A percentile compares a stretch with the other conserved stretches of the same genome.
Evolutionary conservation across 2,329 filamentous ascomycete genomes (phyloP).

Genomic region (Fonsecaea pedrosoi): DNA sequence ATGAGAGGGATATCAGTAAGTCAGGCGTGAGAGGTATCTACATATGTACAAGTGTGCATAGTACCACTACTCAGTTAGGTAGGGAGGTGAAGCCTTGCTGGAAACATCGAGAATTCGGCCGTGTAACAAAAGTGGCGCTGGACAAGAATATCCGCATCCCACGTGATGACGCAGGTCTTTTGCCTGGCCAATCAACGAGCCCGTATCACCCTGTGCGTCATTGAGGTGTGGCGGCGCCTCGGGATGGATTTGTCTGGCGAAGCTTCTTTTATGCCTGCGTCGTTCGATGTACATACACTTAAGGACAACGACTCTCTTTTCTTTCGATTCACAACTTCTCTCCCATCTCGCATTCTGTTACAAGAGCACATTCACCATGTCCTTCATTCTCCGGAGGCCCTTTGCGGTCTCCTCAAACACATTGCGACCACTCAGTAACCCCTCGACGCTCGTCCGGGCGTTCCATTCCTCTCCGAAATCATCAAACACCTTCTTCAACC

Average conservation of each 20-base stretch:
- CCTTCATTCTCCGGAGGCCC: conserved; percentile 68
- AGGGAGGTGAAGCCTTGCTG: conserved; percentile 4
- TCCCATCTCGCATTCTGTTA: background rate
- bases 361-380: conserved; percentile 55
- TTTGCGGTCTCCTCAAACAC: conserved; percentile 65
- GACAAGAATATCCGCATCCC: conserved; percentile 6
- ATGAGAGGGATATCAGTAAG: no score
- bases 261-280: conserved; percentile 21
- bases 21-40: no score
- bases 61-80: background rate
- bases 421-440: conserved; percentile 62
- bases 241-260: conserved; percentile 8
- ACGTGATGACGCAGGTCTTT: background rate
- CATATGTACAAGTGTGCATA: background rate
- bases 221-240: conserved; percentile 12
- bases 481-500: conserved; percentile 54
- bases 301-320: background rate
- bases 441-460: conserved; percentile 59
- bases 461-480: conserved; percentile 66
- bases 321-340: conserved; percentile 4
- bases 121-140: conserved; percentile 2
- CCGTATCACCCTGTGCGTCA: background rate
- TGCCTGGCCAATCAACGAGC: conserved; percentile 1
- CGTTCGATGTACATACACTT: background rate
- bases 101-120: conserved; percentile 15